Base-by-base conservation (phyloP, 345 rosid genomes). In the Gossypium bickii region DNA sequence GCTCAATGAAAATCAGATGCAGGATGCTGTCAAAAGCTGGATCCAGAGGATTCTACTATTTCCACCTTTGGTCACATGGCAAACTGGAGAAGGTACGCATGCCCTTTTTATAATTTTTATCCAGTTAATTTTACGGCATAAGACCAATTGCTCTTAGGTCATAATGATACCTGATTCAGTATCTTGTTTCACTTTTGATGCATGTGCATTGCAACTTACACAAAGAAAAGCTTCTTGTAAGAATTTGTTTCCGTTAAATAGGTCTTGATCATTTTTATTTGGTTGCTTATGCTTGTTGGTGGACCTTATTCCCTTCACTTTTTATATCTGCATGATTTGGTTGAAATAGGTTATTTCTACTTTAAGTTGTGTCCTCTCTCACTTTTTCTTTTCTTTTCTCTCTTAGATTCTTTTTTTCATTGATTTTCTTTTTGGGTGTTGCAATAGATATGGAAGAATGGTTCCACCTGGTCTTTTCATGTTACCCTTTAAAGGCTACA, bases 381-480 rank as follows among this genome's bases (percentile, higher is more conserved):
- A 10, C n/a, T 8, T 38, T 45, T 13, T 10, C 6, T 29, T 17
- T 53, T 47, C 51, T 11, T 47, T 47, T 47, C 13, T 47, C 13
- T 34, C 41, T 34, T 34, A 7, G 41, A 34, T 34, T 34, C 5
- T 34, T 34, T 34, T 34, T 5, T 34, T 34, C 7, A 4, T 34
- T 34, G 41, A 6, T 34, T 34, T 11, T 3, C 3, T 52, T 18
- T 51, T 17, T 63, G 64, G 52, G 4, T 11, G 16, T 12, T 9
- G 18, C 17, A 52, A 77, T 72, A 94, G 98, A 88, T 79, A 87
- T 85, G 93, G 90, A 88, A 79, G 95, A 89, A 67, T 94, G 97
- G 98, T 85, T 91, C 78, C 89, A 85, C 74, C 85, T 94, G 78
- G 89, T 91, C 82, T 51, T 90, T 59, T 85, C 93, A 80, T 94